Evolutionary conservation across 495 filamentous ascomycete species (phyloP), one percentile per base, ranked within the genome.

Genomic region (Astrothelium macrocarpum): DNA sequence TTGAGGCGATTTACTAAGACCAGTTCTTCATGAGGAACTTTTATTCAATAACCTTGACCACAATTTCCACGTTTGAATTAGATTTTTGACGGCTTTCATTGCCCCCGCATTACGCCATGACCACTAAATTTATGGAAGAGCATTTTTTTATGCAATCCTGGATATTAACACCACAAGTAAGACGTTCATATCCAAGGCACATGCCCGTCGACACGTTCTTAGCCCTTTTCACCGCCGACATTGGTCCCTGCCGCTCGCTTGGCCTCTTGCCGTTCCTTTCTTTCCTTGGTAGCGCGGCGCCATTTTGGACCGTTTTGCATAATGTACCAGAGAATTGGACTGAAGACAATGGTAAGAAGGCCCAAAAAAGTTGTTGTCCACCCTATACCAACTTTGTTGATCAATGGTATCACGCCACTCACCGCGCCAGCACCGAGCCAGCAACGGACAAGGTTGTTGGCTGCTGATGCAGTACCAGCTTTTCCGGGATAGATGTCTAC

Each of bases 301-400:
- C 81, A 82, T 34, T 64, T 45, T 1, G 79, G 80, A 0, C 81
- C 81, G 59, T 68, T 77, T 28, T 64, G 65, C 26, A 79, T 74
- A 43, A 81, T 64, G 36, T 79, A 59, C 62, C 79, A 74, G 53
- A 88, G 70, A 28, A 81, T 69, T 5, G 86, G 85, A 59, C 76
- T 78, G 16, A 80, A 79, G 0, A 72, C 69, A 1, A 84, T 53
- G 70, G 83, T 85, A 12, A 87, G 66, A 2, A 78, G 61, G 0
- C 78, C 83, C 59, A 88, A 74, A 36, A 91, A 81, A 0, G 85
- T 90, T 70, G 84, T 90, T 28, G 82, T 82, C 85, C 86, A 89
- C 0, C 87, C 87, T 12, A 78, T 71, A 0, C 87, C 88, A 75
- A 90, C 83, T 0, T 73, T 79, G 28, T 80, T 71, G 28, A 87